Percentiles rank a stretch among this genome's conserved stretches.
These are phyloP conservation scores for Filosporella fistucella DNA, from an alignment of 495 filamentous ascomycete genomes.

Conservation along the genomic window DNA sequence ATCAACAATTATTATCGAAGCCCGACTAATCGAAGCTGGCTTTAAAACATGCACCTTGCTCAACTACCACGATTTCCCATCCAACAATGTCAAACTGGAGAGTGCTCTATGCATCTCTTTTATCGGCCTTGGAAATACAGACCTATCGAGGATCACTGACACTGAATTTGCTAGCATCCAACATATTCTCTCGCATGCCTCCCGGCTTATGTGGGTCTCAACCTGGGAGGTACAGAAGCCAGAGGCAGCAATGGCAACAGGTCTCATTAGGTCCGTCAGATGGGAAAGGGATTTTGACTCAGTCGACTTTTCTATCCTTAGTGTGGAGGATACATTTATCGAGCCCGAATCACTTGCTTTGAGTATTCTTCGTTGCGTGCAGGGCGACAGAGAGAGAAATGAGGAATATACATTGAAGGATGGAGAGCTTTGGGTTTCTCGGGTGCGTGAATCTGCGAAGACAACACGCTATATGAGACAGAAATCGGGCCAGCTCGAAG, in stretches of 20 bases:
- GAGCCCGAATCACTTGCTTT: not conserved
- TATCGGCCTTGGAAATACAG: not conserved
- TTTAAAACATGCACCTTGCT: not conserved
- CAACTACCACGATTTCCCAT: not conserved
- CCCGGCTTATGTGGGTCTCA: conserved; percentile 27
- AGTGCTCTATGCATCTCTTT: not conserved
- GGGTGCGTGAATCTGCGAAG: not conserved
- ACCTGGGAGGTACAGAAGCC: conserved; percentile 25
- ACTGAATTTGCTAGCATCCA: not conserved
- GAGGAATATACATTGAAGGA: not conserved
- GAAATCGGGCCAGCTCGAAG: not conserved
- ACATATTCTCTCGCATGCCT: conserved; percentile 28
- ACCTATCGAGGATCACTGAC: not conserved
- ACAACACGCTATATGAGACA: not conserved
- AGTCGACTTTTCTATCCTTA: conserved; percentile 1
- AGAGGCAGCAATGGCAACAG: conserved; percentile 17
- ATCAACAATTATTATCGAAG: not conserved
- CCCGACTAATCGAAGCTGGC: not conserved
- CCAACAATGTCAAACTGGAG: not conserved
- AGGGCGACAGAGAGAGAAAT: not conserved
- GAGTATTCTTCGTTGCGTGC: not conserved
- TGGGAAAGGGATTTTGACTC: conserved; percentile 6
- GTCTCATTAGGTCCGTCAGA: conserved; percentile 7
- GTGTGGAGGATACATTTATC: not conserved
- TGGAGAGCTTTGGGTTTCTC: not conserved